Evolutionary conservation across 1,139 yeast genomes (phyloP), one percentile per base, ranked within the genome.

Genomic region (Lodderomyces beijingensis): DNA sequence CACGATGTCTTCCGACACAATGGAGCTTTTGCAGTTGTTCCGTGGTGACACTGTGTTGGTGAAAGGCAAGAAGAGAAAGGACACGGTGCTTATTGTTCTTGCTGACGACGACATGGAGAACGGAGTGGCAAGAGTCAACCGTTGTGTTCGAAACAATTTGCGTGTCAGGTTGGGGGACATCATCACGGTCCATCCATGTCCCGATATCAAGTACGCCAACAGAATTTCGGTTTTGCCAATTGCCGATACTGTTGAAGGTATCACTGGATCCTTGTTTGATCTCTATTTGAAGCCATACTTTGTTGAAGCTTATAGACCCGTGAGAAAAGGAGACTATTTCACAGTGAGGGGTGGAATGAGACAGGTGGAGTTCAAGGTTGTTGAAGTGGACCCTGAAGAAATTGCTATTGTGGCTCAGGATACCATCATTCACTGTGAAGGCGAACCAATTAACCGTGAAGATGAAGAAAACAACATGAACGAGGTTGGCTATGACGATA

Each of bases 301-400:
- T 58, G 96, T 91, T 36, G 99, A 91, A 65, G 97, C 98, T 37
- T 91, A 91, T 66, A 80, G 99, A 63, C 99, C 99, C 2, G 96
- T 93, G 31, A 81, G 97, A 62, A 91, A 89, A 59, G 97, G 97
- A 45, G 99, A 91, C 56, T 83, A 86, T 50, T 91, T 91, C 65
- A 80, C 93, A 27, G 97, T 88, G 21, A 79, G 98, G 58, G 99
- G 98, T 53, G 96, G 97, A 59, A 68, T 91, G 99, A 80, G 99
- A 64, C 97, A 89, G 60, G 98, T 91, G 29, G 98, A 91, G 62
- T 91, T 91, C 68, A 93, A 91, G 65, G 96, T 93, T 38, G 96
- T 89, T 30, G 99, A 91, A 46, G 95, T 91, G 37, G 99, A 93
- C 56, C 98, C 99, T 7, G 87, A 87, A 53, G 98, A 91, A 51